Evolutionary conservation across 2,329 filamentous ascomycete species (phyloP).

Genomic region (Basipetospora chlamydospora): DNA sequence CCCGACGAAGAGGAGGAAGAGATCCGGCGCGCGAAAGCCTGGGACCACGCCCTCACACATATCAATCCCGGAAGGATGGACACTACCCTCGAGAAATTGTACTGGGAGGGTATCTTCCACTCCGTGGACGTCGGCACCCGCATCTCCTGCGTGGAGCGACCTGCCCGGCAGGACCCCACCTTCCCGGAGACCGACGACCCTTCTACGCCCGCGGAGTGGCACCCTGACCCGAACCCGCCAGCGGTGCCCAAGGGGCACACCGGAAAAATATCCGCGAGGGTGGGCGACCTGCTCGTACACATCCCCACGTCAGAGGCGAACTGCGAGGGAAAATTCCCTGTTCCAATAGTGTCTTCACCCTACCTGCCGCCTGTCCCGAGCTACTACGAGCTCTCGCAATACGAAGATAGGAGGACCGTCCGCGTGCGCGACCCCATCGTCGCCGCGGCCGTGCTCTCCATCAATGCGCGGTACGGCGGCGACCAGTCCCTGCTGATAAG

Average conservation of each 20-base stretch:
- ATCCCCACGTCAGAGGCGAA: too few species aligned
- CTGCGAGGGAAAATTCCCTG: neutral
- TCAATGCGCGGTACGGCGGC: neutral
- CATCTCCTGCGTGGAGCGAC: neutral
- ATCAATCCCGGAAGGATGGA: neutral
- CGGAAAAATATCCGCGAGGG: too few species aligned
- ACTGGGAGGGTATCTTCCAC: neutral
- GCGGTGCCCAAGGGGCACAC: too few species aligned
- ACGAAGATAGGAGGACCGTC: neutral
- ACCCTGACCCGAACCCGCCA: neutral
- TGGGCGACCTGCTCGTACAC: too few species aligned
- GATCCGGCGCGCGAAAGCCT: neutral
- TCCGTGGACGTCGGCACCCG: neutral
- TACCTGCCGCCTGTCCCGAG: neutral
- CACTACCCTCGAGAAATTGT: neutral
- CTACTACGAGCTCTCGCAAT: neutral
- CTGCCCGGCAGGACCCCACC: neutral
- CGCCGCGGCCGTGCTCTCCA: neutral
- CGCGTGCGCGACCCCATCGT: neutral
- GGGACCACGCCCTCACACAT: neutral
- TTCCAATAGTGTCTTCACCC: neutral
- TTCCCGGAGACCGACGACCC: neutral
- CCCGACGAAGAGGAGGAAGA: neutral
- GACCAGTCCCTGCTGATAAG: neutral
- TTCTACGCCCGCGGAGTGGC: neutral